Conservation (phyloP, 2,329 filamentous ascomycete genomes). For the Paraphoma sp. region DNA sequence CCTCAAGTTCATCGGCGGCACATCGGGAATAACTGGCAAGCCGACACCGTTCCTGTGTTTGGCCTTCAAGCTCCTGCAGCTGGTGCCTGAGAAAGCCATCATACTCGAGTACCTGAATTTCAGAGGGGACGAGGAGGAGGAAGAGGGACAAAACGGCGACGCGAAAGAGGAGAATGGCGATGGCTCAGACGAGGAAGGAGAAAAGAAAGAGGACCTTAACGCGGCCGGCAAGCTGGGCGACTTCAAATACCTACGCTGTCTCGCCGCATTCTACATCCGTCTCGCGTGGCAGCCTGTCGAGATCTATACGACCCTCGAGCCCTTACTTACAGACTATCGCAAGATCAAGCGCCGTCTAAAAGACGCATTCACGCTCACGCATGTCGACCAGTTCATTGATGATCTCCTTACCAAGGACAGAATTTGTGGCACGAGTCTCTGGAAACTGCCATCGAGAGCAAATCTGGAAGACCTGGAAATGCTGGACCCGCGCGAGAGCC, state of each 20-base stretch:
- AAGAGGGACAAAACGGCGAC: conserved; percentile 13
- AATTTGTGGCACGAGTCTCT: conserved; percentile 88
- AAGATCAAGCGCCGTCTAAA: conserved; percentile 82
- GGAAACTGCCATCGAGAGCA: conserved; percentile 85
- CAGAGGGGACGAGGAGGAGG: conserved; percentile 30
- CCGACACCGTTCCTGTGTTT: conserved; percentile 93
- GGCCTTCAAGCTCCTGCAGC: conserved; percentile 90
- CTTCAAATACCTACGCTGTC: conserved; percentile 81
- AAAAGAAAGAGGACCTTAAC: conserved; percentile 35
- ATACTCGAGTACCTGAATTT: conserved; percentile 80
- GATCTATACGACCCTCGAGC: conserved; percentile 81
- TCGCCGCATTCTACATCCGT: conserved; percentile 93
- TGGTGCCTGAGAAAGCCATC: conserved; percentile 80
- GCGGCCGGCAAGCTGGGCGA: conserved; percentile 45
- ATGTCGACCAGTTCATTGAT: conserved; percentile 92
- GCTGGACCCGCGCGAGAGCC: conserved; percentile 83
- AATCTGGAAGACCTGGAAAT: conserved; percentile 88
- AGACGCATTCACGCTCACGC: conserved; percentile 76
- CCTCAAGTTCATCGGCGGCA: conserved; percentile 84
- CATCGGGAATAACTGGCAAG: conserved; percentile 81
- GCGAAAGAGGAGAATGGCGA: conserved; percentile 6
- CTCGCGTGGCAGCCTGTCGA: conserved; percentile 83
- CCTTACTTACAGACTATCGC: conserved; percentile 78
- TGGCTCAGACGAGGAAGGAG: neutral
- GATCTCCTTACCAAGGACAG: conserved; percentile 87